Base-by-base conservation (phyloP, 2,329 filamentous ascomycete genomes). In the Claviceps paspali region DNA sequence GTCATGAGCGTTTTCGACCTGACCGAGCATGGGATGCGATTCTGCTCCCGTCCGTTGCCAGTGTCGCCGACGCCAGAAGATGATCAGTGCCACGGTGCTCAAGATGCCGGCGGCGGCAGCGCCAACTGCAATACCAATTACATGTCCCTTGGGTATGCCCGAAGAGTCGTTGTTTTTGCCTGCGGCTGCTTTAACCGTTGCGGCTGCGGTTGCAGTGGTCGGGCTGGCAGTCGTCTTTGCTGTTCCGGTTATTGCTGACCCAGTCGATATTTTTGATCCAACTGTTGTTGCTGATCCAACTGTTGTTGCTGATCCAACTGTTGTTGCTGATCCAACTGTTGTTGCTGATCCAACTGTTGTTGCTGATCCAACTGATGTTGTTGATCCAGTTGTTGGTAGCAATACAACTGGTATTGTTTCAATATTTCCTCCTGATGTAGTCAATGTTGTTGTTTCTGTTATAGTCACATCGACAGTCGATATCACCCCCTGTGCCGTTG, bases 41-140 rank as follows among this genome's bases (percentile, higher is more conserved):
- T 57, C 55, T 6, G 52, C 51, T 33, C 40, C 32, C 33, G 47
- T 35, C 46, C 49, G 38, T 43, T 46, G 18, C 48, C 49, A 14
- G 39, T 38, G 43, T 19, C 57, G 49, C 3, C 51, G 52, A 33
- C 55, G 38, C 30, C 52, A 41, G 38, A 50, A 49, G 40, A 51
- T 43, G 11, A 47, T 38, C 1, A 52, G 14, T 0, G 33, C 44
- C 2, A 47, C 47, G 5, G 57, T 45, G 14, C 48, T 33, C 1
- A 45, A 48, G 23, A 56, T 43, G 23, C 55, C 57, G 2, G 35
- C 50, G 3, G 48, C 37, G 2, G 55, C 51, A 3, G 55, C 50
- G 9, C 61, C 63, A 1, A 61, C 53, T 5, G 56, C 61, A 8
- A 67, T 52, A 8, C 60, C 63, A 30, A 62, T 52, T 15, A 57